Evolutionary conservation across 2,329 filamentous ascomycete species (phyloP).

Genomic region (Colletotrichum lentis): DNA sequence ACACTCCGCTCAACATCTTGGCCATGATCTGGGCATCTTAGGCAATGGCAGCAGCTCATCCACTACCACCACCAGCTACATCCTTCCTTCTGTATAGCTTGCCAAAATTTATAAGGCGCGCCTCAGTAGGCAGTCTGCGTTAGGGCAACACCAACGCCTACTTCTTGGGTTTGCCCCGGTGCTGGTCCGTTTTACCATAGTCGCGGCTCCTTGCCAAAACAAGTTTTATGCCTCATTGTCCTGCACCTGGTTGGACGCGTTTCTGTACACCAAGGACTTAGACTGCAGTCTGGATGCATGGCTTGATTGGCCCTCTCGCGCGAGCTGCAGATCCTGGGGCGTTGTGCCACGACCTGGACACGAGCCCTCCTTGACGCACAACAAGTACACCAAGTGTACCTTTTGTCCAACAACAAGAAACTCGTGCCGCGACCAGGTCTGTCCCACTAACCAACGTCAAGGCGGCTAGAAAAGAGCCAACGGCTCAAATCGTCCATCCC

Average conservation of each 20-base stretch:
- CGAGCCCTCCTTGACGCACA: constrained; percentile 29
- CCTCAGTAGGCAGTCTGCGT: background rate
- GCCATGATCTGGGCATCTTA: background rate
- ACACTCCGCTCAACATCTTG: background rate
- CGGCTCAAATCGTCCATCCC: background rate
- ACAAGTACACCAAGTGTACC: background rate
- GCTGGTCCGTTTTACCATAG: constrained; percentile 3
- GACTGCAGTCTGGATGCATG: constrained; percentile 15
- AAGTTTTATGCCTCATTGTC: constrained; percentile 30
- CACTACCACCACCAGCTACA: background rate
- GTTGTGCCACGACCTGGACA: constrained; percentile 34
- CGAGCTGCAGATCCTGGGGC: constrained; percentile 19
- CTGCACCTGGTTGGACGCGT: constrained; percentile 32
- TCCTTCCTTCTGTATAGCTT: background rate
- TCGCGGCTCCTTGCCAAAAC: constrained; percentile 12
- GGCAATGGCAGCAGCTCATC: background rate
- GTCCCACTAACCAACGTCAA: background rate
- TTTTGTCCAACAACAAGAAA: constrained; percentile 14
- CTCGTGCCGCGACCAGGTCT: background rate
- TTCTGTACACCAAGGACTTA: constrained; percentile 32
- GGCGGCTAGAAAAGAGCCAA: constrained; percentile 14
- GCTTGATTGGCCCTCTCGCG: constrained; percentile 23
- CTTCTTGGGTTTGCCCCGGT: constrained; percentile 12
- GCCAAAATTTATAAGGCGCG: background rate
- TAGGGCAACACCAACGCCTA: background rate